These are phyloP conservation scores for Neoconidiobolus thromboides DNA, from an alignment of 371 early-diverging fungal genomes.

Conservation along the genomic window DNA sequence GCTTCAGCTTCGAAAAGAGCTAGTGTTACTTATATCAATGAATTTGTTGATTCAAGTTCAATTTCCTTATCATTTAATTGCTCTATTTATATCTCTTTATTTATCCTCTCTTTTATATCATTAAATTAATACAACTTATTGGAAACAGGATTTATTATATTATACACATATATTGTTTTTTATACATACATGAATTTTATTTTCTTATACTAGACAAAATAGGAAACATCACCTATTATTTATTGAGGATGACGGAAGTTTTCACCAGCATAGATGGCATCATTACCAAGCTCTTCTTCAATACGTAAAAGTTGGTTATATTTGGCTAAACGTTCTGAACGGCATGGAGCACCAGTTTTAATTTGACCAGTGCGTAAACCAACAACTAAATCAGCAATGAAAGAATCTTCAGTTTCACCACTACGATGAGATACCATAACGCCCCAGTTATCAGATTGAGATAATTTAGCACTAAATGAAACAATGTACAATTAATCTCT, in stretches of 20 bases:
- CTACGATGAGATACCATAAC: conserved; percentile 99
- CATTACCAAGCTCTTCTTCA: conserved; percentile 63
- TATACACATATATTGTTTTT: too few relatives aligned
- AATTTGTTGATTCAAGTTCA: too few relatives aligned
- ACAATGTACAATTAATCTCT: too few relatives aligned
- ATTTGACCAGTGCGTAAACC: conserved; percentile 96
- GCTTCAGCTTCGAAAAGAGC: too few relatives aligned
- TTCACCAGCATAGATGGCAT: conserved; percentile 79
- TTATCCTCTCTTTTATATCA: too few relatives aligned
- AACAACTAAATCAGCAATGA: conserved; percentile 96
- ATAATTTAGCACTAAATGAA: conserved; percentile 19
- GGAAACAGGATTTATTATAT: too few relatives aligned
- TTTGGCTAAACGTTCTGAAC: conserved; percentile 94
- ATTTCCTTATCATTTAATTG: too few relatives aligned
- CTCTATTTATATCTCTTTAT: too few relatives aligned
- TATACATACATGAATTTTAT: too few relatives aligned
- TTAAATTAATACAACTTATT: too few relatives aligned
- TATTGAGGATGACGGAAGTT: conserved; percentile 51
- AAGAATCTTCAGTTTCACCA: conserved; percentile 98
- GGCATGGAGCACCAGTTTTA: conserved; percentile 98
- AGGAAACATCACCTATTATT: neutral
- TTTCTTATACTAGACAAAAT: too few relatives aligned
- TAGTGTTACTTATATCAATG: too few relatives aligned
- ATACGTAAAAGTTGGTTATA: conserved; percentile 97
- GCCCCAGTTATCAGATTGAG: conserved; percentile 80